Evolutionary conservation across 176 grass and related monocot genomes (phyloP).

Genomic region (Hyparrhenia diplandra): DNA sequence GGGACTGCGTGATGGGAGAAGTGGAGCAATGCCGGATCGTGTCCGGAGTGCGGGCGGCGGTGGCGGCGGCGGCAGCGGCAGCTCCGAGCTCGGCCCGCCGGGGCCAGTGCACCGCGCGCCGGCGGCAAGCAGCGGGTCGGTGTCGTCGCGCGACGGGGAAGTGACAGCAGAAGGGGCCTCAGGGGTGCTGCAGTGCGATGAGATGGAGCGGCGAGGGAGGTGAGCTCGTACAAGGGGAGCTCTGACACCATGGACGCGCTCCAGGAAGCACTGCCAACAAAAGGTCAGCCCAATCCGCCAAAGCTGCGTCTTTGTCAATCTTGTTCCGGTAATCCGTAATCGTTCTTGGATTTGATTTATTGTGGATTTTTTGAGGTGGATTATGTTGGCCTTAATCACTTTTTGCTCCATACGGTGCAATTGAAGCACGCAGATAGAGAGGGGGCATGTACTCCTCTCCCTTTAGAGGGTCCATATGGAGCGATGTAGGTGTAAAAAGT

Average conservation of each 20-base stretch:
- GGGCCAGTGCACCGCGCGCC: neutral
- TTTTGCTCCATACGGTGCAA: neutral
- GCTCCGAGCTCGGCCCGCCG: neutral
- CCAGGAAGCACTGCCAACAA: conserved; percentile 57
- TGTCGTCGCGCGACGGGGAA: conserved; percentile 34
- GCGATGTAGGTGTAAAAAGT: neutral
- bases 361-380: neutral
- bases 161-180: conserved; percentile 35
- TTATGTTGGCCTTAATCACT: neutral
- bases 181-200: conserved; percentile 23
- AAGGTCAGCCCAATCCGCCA: conserved; percentile 36
- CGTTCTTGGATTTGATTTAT: neutral
- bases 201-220: conserved; percentile 41
- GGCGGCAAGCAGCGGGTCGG: conserved; percentile 22
- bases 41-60: conserved; percentile 28
- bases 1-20: neutral
- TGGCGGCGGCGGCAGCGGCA: neutral
- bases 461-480: neutral
- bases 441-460: neutral
- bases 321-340: neutral
- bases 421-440: neutral
- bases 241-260: conserved; percentile 75
- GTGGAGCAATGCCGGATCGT: conserved; percentile 41
- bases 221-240: conserved; percentile 61
- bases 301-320: neutral